Base-by-base conservation (phyloP, 2,329 filamentous ascomycete genomes). In the Botrytis fragariae region DNA sequence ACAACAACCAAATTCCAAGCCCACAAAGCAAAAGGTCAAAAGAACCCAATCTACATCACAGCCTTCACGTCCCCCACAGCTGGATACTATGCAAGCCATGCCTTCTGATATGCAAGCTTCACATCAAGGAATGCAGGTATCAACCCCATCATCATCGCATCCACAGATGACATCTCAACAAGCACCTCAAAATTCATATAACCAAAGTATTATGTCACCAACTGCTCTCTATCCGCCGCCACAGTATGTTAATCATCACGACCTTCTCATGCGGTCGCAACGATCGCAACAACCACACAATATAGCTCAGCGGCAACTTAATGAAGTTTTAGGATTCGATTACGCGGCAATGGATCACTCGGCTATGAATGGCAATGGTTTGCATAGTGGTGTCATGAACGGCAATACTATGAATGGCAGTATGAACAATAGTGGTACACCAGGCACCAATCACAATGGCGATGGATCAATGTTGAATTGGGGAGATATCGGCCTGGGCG, bases 271-370 rank as follows among this genome's bases (percentile, higher is more conserved):
- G 63, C 51, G 54, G 25, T 82, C 83, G 35, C 86, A 85, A 77
- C 85, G 85, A 73, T 82, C 83, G 32, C 86, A 85, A 78, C 85
- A 85, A 73, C 81, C 83, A 32, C 83, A 85, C 74, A 84, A 83
- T 3, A 85, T 90, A 71, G 83, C 94, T 39, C 90, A 91, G 16
- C 90, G 93, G 74, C 90, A 93, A 74, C 87, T 95, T 22, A 92
- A 95, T 78, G 87, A 92, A 4, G 92, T 94, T 78, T 89, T 94
- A 75, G 90, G 94, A 2, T 93, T 93, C 75, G 90, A 90, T 1
- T 95, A 94, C 79, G 85, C 86, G 14, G 86, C 89, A 77, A 83
- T 81, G 76, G 85, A 88, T 57, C 81, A 84, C 2, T 79, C 74
- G 76, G 82, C 67, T 25, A 72, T 77, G 16, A 75, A 74, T 61